Percentiles rank a stretch among this genome's conserved stretches.
Evolutionary conservation across 176 grass and related monocot genomes (phyloP).

Genomic region (Oryza nivara): DNA sequence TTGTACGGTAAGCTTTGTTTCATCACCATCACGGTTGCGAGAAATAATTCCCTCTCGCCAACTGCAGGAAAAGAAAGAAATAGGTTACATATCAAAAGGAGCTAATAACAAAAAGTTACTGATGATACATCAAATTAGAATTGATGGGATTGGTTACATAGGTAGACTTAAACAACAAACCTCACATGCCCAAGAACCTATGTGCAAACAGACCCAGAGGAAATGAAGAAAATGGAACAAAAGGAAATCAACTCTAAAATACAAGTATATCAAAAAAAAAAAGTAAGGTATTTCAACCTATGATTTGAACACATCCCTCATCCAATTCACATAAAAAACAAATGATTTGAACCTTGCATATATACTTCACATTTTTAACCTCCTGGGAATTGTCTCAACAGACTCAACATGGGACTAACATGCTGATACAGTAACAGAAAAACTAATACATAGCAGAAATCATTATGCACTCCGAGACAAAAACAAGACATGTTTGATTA

Average conservation of each 20-base stretch:
- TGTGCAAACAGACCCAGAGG: background rate
- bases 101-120: slow-evolving; percentile 7
- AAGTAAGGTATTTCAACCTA: background rate
- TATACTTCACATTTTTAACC: background rate
- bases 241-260: background rate
- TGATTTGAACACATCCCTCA: background rate
- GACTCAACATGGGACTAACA: background rate
- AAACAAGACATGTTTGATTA: background rate
- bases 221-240: background rate
- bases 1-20: slow-evolving; percentile 64
- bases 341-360: background rate
- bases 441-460: background rate
- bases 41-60: slow-evolving; percentile 90
- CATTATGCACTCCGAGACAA: background rate
- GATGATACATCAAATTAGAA: background rate
- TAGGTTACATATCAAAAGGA: slow-evolving; percentile 20
- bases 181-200: background rate
- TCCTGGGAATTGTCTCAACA: background rate
- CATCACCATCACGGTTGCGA: slow-evolving; percentile 61
- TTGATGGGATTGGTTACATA: background rate
- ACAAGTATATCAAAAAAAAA: background rate
- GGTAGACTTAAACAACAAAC: slow-evolving; percentile 12
- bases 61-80: slow-evolving; percentile 60
- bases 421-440: background rate
- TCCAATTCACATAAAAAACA: background rate